Evolutionary conservation across 768 basidiomycete species (phyloP).

Genomic region (button mushroom (Agaricus bisporus)): DNA sequence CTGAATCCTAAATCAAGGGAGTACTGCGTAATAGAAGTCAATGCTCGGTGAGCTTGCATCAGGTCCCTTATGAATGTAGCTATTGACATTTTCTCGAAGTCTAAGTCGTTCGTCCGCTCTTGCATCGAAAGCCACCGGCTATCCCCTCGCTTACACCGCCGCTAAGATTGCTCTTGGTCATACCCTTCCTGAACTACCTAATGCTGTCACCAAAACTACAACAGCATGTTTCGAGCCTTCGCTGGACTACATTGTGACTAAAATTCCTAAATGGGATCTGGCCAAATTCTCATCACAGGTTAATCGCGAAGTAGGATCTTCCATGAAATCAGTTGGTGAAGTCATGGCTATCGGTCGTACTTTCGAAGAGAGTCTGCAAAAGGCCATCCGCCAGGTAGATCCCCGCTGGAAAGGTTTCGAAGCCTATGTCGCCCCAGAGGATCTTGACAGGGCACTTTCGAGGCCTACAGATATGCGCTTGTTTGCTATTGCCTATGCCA

Average conservation of each 20-base stretch:
- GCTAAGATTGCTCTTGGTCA: constrained; percentile 98
- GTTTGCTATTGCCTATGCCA: constrained; percentile 96
- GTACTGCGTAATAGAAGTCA: constrained; percentile 98
- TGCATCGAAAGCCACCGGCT: constrained; percentile 98
- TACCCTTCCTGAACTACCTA: constrained; percentile 95
- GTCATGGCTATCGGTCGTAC: constrained; percentile 99
- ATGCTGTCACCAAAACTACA: constrained; percentile 98
- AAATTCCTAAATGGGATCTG: constrained; percentile 99
- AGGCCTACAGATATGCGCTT: constrained; percentile 93
- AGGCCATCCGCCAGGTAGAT: constrained; percentile 96
- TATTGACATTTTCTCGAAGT: constrained; percentile 24
- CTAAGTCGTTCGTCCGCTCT: constrained; percentile 89
- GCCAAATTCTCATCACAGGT: constrained; percentile 96
- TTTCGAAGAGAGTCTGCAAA: constrained; percentile 97
- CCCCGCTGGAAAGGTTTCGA: constrained; percentile 97
- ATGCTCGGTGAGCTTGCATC: constrained; percentile 63
- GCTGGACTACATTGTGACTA: constrained; percentile 98
- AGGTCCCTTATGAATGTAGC: background rate
- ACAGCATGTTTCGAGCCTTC: constrained; percentile 99
- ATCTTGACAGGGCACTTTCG: constrained; percentile 72
- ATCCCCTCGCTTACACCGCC: constrained; percentile 97
- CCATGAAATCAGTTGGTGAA: constrained; percentile 99
- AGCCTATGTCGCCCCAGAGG: constrained; percentile 84
- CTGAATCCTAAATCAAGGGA: constrained; percentile 89
- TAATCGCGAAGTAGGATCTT: constrained; percentile 89